Evolutionary conservation across 108 stramenopile genomes (phyloP).

Genomic region (Pseudonitzschia delicatissima): DNA sequence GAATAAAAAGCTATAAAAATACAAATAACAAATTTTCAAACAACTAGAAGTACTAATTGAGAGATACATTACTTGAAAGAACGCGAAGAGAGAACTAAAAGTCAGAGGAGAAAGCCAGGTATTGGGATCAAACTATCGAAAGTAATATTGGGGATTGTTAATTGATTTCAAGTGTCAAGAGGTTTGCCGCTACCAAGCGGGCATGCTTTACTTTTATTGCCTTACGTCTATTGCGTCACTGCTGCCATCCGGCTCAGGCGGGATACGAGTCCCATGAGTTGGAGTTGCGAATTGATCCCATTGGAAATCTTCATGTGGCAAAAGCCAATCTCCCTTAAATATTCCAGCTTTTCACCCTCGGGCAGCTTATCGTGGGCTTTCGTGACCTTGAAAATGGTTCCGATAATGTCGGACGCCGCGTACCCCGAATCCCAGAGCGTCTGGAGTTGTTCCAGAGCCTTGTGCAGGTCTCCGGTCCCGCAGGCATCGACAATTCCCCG

Average conservation of each 20-base stretch:
- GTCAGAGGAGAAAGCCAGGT: too few species aligned
- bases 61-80: too few species aligned
- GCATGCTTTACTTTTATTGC: not conserved
- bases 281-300: conserved; percentile 73
- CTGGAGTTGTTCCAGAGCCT: conserved; percentile 53
- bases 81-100: too few species aligned
- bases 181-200: not conserved
- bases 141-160: too few species aligned
- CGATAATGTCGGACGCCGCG: conserved; percentile 88
- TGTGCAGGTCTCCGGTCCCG: conserved; percentile 53
- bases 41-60: not conserved
- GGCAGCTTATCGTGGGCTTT: conserved; percentile 65
- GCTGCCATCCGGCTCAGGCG: conserved; percentile 68
- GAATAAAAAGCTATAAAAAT: not conserved
- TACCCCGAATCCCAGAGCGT: conserved; percentile 75
- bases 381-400: conserved; percentile 93
- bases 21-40: not conserved
- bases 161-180: too few species aligned
- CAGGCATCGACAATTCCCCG: conserved; percentile 71
- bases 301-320: conserved; percentile 92
- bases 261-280: conserved; percentile 85
- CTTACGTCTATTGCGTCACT: conserved; percentile 4
- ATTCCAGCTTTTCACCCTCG: conserved; percentile 86
- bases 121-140: too few species aligned
- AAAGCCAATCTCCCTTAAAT: conserved; percentile 92